A percentile compares a stretch with the other conserved stretches of the same genome.
Evolutionary conservation across 208 protist genomes (phyloP).

Genomic region (Phytomonas serpens): DNA sequence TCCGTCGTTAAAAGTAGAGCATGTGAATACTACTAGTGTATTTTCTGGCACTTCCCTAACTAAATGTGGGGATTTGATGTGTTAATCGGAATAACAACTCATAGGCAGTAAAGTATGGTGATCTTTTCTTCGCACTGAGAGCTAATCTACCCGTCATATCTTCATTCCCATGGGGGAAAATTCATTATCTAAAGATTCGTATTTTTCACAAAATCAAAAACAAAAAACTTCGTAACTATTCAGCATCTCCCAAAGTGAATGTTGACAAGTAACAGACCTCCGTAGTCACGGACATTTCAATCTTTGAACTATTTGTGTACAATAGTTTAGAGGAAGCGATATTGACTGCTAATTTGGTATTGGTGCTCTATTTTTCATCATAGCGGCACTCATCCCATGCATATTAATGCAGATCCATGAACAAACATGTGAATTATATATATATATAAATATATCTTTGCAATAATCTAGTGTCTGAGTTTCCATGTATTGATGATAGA

Average conservation of each 20-base stretch:
- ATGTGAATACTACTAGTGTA: neutral
- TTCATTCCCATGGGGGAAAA: neutral
- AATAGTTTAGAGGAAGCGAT: neutral
- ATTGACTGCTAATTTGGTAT: neutral
- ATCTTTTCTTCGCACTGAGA: neutral
- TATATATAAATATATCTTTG: neutral
- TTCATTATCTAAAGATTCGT: neutral
- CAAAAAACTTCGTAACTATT: neutral
- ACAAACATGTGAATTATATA: neutral
- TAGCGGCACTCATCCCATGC: neutral
- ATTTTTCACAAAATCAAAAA: neutral
- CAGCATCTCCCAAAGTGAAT: neutral
- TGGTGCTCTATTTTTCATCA: neutral
- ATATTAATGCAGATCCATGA: neutral
- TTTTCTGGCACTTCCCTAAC: neutral
- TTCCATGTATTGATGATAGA: neutral
- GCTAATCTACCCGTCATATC: neutral
- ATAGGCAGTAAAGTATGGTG: neutral
- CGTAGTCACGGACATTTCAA: neutral
- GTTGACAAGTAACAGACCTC: neutral
- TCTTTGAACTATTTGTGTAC: neutral
- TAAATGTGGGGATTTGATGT: neutral
- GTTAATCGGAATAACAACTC: neutral
- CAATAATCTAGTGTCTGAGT: neutral
- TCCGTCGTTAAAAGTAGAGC: neutral